Base-by-base conservation (phyloP, 306 rosid species). In the Inga laurina region DNA sequence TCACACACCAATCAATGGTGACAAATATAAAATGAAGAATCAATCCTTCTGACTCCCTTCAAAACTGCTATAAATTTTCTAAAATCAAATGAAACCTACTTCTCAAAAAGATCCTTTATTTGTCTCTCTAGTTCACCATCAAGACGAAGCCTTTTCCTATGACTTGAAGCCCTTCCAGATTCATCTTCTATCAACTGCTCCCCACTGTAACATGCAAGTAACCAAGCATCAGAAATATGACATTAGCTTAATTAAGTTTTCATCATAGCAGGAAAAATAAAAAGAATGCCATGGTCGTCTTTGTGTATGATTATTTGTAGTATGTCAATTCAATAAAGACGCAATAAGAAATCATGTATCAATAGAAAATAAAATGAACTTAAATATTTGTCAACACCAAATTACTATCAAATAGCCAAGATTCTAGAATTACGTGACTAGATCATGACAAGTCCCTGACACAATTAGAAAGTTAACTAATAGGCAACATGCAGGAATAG, bases 71-170 rank as follows among this genome's bases (percentile, higher is more conserved):
- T 18, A n/a, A 64, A 64, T 22, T 69, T 43, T 72, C 62, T 83
- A 7, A 75, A 30, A 57, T 81, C 21, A 76, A 64, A 75, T 75
- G 72, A 48, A 72, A 84, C 93, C 64, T 92, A 95, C 98, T 86
- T 90, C 85, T 93, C 97, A 84, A 85, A 88, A 72, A 93, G 95
- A 85, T 91, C 86, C 89, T 82, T 93, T 73, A 95, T 89, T 88
- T 90, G 87, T 81, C 51, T 79, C 85, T 93, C 97, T 87, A 89
- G 65, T 51, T 87, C 94, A 67, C 77, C 91, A 76, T 86, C 94
- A 51, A 95, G 91, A 88, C 86, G 78, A 81, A 91, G 86, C 87
- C 78, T 86, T 84, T 88, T 94, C 89, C 80, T 93, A 85, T 85
- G 92, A 82, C 62, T 88, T 54, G 93, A 82, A 84, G 83, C 76